Evolutionary conservation across 75 land plant genomes (phyloP), one percentile per base, ranked within the genome.

Genomic region (Pseudotsuga menziesii): DNA sequence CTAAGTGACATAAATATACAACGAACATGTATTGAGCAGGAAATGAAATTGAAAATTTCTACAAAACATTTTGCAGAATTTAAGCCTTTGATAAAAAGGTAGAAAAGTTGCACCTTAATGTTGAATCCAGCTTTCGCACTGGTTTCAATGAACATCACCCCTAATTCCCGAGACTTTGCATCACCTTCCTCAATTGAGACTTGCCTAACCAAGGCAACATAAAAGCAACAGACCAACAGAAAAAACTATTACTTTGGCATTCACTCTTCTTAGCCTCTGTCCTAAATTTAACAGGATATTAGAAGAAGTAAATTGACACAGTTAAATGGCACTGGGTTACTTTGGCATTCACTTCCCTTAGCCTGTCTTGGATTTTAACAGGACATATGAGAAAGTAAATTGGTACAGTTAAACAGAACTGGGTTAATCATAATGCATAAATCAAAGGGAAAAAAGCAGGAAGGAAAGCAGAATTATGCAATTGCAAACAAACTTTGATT

Each of bases 111-210:
- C 26, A 88, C 92, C 92, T 90, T 90, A 12, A 90, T 88, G 66
- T 90, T 90, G 63, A 88, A 88, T 16, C 92, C 92, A 25, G 92
- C 92, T 71, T 88, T 90, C 7, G 92, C 92, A 90, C 92, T 90
- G 0, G 92, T 90, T 77, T 90, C 92, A 57, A 90, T 90, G 72
- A 87, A 90, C 84, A 90, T 85, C 56, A 90, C 86, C 25, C 87
- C 87, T 7, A 85, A 78, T 56, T 88, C 86, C 15, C 78, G 82
- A 29, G 90, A 85, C 73, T 90, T 90, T 55, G 90, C 83, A 78
- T 90, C 89, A 32, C 87, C 92, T 83, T 90, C 92, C 57, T 89
- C 91, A 23, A 89, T 85, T 2, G 91, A 89, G 14, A 89, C 91
- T 87, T 89, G 91, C 85, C 91, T 89, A 78, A 54, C 15, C 23